Evolutionary conservation across 495 filamentous ascomycete genomes (phyloP).

Genomic region (Daldinia loculata): DNA sequence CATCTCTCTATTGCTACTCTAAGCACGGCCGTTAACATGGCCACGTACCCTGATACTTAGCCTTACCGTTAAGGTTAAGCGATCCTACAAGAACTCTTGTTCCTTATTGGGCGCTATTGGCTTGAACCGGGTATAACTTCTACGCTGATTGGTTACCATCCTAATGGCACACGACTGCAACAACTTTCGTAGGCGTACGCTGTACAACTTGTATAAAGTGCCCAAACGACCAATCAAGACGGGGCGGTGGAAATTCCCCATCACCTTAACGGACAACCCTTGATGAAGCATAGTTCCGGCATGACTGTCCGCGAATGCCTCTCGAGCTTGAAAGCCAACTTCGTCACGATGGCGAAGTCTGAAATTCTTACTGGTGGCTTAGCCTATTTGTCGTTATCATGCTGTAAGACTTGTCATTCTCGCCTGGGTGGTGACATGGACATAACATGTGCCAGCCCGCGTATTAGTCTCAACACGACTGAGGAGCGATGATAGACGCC

Average conservation of each 20-base stretch:
- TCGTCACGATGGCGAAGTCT: conserved; percentile 19
- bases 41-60: conserved; percentile 17
- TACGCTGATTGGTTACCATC: conserved; percentile 44
- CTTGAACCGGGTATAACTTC: background rate
- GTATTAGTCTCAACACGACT: conserved; percentile 6
- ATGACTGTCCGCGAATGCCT: conserved; percentile 5
- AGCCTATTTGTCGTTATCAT: conserved; percentile 24
- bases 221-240: conserved; percentile 9
- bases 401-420: conserved; percentile 36
- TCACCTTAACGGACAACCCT: conserved; percentile 7
- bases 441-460: conserved; percentile 24
- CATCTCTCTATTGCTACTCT: background rate
- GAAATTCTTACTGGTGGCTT: conserved; percentile 21
- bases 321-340: conserved; percentile 17
- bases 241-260: background rate
- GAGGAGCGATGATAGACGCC: background rate
- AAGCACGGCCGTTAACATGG: conserved; percentile 1
- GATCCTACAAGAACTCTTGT: background rate
- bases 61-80: conserved; percentile 23
- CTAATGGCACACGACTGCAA: conserved; percentile 28
- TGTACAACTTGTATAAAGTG: conserved; percentile 20
- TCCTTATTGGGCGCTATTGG: conserved; percentile 9
- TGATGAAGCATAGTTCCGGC: conserved; percentile 4
- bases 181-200: conserved; percentile 9
- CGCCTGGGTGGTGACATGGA: conserved; percentile 20